These are phyloP conservation scores for Phaeosphaeria sp. DNA, from an alignment of 2,329 filamentous ascomycete genomes.

Conservation along the genomic window DNA sequence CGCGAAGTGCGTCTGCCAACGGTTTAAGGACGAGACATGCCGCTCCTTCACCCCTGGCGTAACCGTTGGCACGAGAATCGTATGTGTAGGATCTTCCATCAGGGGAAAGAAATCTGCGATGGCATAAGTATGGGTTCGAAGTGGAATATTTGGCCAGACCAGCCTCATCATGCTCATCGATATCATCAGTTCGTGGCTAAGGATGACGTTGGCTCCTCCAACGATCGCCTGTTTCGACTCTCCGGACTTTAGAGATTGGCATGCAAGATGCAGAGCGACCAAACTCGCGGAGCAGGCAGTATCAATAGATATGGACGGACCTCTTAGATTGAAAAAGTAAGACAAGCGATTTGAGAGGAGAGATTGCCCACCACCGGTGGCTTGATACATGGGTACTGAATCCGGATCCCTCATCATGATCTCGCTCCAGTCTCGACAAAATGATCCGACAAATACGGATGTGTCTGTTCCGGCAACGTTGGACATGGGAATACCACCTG, in stretches of 20 bases:
- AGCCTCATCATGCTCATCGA: too few species aligned
- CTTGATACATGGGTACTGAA: conserved; percentile 17
- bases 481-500: too few species aligned
- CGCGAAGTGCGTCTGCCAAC: too few species aligned
- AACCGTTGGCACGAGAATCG: conserved; percentile 55
- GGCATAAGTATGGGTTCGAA: too few species aligned
- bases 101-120: too few species aligned
- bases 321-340: conserved; percentile 47
- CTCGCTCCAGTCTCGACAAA: conserved; percentile 17
- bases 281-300: conserved; percentile 48
- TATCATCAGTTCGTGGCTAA: conserved; percentile 38
- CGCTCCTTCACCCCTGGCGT: conserved; percentile 61
- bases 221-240: conserved; percentile 24
- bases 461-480: conserved; percentile 16
- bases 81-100: conserved; percentile 37
- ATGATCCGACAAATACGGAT: conserved; percentile 15
- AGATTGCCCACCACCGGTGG: conserved; percentile 23
- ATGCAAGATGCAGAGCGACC: conserved; percentile 34
- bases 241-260: conserved; percentile 14
- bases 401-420: conserved; percentile 8
- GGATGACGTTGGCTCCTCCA: conserved; percentile 15
- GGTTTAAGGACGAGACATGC: conserved; percentile 59
- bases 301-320: conserved; percentile 47
- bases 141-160: too few species aligned
- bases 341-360: conserved; percentile 48